These are phyloP conservation scores for Lactarius evosmus DNA, from an alignment of 768 basidiomycete genomes.

Conservation along the genomic window DNA sequence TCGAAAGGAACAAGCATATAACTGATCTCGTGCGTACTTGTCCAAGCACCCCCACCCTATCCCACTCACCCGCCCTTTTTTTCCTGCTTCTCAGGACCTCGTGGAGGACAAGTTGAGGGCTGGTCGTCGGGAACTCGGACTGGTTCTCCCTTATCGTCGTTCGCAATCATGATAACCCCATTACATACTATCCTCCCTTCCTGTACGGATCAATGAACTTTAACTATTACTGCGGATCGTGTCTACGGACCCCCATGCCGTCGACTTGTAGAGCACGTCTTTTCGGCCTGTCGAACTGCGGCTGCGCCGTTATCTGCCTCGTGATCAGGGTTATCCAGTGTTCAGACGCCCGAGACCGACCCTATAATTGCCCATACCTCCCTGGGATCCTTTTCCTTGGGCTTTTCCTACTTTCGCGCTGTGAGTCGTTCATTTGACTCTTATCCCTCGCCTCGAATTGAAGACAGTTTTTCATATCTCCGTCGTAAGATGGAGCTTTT, in stretches of 20 bases:
- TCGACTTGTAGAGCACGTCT: not conserved
- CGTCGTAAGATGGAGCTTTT: conserved; percentile 36
- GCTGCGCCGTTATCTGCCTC: conserved; percentile 13
- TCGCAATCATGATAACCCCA: conserved; percentile 14
- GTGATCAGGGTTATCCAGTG: not conserved
- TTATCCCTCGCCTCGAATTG: not conserved
- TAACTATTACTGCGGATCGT: not conserved
- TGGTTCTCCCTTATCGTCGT: conserved; percentile 46
- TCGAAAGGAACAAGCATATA: conserved; percentile 59
- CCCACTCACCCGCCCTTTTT: not conserved
- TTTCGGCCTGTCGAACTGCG: not conserved
- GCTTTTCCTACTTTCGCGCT: not conserved
- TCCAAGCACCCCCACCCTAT: conserved; percentile 9
- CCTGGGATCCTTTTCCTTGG: not conserved
- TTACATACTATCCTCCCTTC: not conserved
- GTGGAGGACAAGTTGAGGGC: conserved; percentile 61
- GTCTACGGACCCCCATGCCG: not conserved
- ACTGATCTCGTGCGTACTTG: conserved; percentile 51
- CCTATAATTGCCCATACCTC: conserved; percentile 1
- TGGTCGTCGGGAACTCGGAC: conserved; percentile 57
- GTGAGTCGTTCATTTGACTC: not conserved
- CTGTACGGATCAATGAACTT: not conserved
- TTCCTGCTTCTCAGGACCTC: conserved; percentile 40
- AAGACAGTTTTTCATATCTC: not conserved
- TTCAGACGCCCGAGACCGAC: not conserved